Percentiles rank a stretch among this genome's conserved stretches.
Conservation (phyloP, 371 early-diverging fungal species). For the Paraphysoderma sedebokerense region DNA sequence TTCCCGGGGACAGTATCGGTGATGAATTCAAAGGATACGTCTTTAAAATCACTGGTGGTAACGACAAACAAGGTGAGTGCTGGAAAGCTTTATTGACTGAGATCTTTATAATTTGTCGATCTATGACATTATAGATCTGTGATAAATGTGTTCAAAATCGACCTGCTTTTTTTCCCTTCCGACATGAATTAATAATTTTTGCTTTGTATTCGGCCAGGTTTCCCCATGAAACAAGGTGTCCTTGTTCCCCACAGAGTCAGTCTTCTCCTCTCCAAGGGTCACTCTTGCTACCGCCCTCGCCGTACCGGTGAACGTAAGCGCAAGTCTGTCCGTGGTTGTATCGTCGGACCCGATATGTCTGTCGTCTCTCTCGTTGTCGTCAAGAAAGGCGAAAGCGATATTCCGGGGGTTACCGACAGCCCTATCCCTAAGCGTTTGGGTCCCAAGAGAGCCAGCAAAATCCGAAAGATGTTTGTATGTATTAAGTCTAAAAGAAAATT, state of each 20-base stretch:
- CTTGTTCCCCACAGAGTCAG: constrained; percentile 85
- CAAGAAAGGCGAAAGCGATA: constrained; percentile 89
- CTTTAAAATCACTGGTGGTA: constrained; percentile 97
- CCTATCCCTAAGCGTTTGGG: constrained; percentile 86
- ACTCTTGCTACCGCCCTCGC: constrained; percentile 98
- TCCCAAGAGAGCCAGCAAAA: constrained; percentile 97
- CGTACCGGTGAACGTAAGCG: constrained; percentile 97
- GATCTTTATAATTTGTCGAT: no score
- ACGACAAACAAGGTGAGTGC: constrained; percentile 96
- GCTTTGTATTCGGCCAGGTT: constrained; percentile 16
- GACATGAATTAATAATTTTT: background rate
- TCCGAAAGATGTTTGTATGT: constrained; percentile 91
- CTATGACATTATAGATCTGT: no score
- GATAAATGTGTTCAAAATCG: background rate
- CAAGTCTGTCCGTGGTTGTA: constrained; percentile 98
- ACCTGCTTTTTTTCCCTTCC: background rate
- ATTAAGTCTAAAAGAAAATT: background rate
- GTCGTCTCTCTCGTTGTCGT: constrained; percentile 88
- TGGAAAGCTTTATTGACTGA: no score
- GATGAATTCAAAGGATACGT: constrained; percentile 98
- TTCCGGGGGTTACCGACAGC: constrained; percentile 93
- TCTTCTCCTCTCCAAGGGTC: constrained; percentile 87
- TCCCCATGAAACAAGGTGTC: constrained; percentile 96
- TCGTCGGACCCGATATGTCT: constrained; percentile 89
- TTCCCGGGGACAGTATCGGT: constrained; percentile 88